Conservation (phyloP, 1,284 basidiomycete genomes). For the Leccinum variabile region DNA sequence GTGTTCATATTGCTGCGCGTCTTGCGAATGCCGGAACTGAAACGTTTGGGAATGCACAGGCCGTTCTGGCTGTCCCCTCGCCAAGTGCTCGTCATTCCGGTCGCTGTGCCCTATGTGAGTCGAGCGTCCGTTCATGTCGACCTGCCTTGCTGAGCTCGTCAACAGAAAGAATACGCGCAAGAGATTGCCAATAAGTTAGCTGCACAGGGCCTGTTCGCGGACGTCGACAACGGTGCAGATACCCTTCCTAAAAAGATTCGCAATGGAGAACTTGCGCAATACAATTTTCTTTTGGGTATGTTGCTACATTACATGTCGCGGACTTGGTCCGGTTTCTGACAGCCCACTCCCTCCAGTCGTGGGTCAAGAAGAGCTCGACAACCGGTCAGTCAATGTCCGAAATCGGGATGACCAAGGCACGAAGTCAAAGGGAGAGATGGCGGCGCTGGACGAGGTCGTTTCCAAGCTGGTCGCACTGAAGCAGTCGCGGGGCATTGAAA, state of each 20-base stretch:
- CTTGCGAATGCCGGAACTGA: not conserved
- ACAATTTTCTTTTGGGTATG: conserved; percentile 96
- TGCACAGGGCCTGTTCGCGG: conserved; percentile 79
- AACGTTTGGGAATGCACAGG: conserved; percentile 40
- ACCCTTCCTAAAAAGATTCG: conserved; percentile 97
- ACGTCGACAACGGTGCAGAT: conserved; percentile 91
- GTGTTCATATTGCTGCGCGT: conserved; percentile 3
- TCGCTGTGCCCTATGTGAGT: conserved; percentile 83
- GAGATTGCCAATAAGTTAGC: conserved; percentile 73
- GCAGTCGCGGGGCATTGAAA: conserved; percentile 57
- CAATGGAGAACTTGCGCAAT: conserved; percentile 89
- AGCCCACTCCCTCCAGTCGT: conserved; percentile 64
- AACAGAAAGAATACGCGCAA: conserved; percentile 87
- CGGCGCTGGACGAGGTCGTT: conserved; percentile 65
- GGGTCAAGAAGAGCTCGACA: conserved; percentile 88
- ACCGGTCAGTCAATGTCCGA: conserved; percentile 88
- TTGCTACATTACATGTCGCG: conserved; percentile 9
- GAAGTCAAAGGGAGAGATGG: conserved; percentile 70
- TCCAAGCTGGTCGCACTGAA: conserved; percentile 69
- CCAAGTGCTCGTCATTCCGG: conserved; percentile 93
- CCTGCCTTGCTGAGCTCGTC: conserved; percentile 9
- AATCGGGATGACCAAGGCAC: conserved; percentile 92
- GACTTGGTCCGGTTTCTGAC: conserved; percentile 5
- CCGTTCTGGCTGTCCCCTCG: conserved; percentile 98
- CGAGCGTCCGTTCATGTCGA: not conserved